Conservation (phyloP, 768 basidiomycete genomes). For the Podaxis sp. region DNA sequence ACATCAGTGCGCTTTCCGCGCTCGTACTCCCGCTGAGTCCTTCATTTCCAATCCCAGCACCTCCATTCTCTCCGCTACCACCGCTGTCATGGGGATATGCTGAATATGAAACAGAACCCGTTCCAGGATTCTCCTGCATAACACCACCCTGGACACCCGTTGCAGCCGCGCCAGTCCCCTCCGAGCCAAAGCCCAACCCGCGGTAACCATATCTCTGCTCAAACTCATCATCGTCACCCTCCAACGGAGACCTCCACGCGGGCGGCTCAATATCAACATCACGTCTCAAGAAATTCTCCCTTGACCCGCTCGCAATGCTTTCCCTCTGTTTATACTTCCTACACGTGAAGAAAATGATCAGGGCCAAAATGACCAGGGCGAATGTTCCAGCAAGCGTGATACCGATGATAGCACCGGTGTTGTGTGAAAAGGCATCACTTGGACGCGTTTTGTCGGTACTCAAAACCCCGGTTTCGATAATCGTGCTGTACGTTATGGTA, state of each 20-base stretch:
- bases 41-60: conserved; percentile 18
- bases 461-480: conserved; percentile 30
- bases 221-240: conserved; percentile 24
- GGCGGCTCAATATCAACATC: conserved; percentile 6
- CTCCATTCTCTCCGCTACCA: conserved; percentile 18
- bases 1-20: conserved; percentile 24
- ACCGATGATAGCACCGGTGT: conserved; percentile 39
- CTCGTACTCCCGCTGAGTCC: conserved; percentile 20
- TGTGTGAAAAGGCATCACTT: conserved; percentile 29
- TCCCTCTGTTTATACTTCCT: conserved; percentile 24
- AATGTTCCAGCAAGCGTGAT: conserved; percentile 31
- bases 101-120: conserved; percentile 9
- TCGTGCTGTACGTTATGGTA: conserved; percentile 21
- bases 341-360: conserved; percentile 34
- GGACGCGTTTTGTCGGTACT: conserved; percentile 27
- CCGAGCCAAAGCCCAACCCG: conserved; percentile 5
- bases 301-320: conserved; percentile 17
- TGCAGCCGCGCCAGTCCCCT: neutral
- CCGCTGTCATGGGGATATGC: conserved; percentile 6
- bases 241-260: conserved; percentile 33
- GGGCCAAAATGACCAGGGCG: conserved; percentile 27
- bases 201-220: conserved; percentile 17
- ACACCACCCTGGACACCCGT: neutral
- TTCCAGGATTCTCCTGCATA: conserved; percentile 14
- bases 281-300: conserved; percentile 23